A percentile compares a stretch with the other conserved stretches of the same genome.
These are phyloP conservation scores for Tetrahymena thermophila DNA, from an alignment of 73 alveolate genomes.

Conservation along the genomic window DNA sequence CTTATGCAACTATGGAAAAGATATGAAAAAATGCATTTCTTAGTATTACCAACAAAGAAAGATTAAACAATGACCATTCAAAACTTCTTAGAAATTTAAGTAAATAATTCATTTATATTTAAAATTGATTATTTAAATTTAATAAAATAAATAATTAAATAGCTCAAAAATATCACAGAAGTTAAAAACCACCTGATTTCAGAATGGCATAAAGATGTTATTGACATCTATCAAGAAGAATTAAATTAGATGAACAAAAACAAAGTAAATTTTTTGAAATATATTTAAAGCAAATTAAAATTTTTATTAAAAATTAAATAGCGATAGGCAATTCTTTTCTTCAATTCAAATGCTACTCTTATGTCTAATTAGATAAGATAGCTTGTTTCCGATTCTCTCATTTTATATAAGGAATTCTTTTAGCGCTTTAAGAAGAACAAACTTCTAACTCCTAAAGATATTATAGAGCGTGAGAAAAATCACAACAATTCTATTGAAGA, in stretches of 20 bases:
- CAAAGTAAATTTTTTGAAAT: background rate
- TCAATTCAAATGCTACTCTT: conserved; percentile 75
- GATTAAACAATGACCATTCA: conserved; percentile 63
- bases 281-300: background rate
- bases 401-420: conserved; percentile 69
- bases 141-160: background rate
- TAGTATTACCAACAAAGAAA: conserved; percentile 70
- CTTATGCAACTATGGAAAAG: conserved; percentile 77
- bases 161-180: conserved; percentile 9
- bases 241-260: conserved; percentile 10
- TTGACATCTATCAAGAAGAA: conserved; percentile 32
- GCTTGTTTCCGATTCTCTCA: conserved; percentile 65
- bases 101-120: background rate
- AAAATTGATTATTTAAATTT: background rate
- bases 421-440: conserved; percentile 53
- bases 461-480: conserved; percentile 59
- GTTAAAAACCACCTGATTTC: conserved; percentile 24
- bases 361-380: conserved; percentile 84
- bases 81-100: conserved; percentile 63
- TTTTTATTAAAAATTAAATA: background rate
- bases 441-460: conserved; percentile 58
- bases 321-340: conserved; percentile 78
- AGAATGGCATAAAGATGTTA: conserved; percentile 46
- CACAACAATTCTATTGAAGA: conserved; percentile 70
- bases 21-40: conserved; percentile 64